These are phyloP conservation scores for Ceratobasidium sp. DNA, from an alignment of 1,284 basidiomycete species.

Conservation along the genomic window DNA sequence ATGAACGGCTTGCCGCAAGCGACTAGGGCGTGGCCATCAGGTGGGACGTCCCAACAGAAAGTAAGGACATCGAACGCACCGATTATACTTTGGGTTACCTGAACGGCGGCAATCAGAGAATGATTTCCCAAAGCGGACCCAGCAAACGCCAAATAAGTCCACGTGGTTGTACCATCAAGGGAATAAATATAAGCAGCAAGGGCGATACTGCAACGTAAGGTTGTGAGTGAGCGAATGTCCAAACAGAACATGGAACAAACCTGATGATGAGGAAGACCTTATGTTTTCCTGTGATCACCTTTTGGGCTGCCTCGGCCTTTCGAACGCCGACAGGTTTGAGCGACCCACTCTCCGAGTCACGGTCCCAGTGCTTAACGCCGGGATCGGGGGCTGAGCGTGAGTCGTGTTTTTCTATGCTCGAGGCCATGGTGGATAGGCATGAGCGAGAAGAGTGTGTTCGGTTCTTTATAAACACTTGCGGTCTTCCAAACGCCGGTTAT, in stretches of 20 bases:
- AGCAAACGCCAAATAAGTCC: slow-evolving; percentile 73
- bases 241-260: background rate
- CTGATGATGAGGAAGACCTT: slow-evolving; percentile 23
- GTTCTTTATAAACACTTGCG: background rate
- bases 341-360: slow-evolving; percentile 5
- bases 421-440: slow-evolving; percentile 21
- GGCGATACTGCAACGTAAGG: slow-evolving; percentile 64
- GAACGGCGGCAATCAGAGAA: slow-evolving; percentile 74
- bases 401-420: slow-evolving; percentile 18
- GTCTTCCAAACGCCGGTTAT: background rate
- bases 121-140: slow-evolving; percentile 72
- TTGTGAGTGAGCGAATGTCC: background rate
- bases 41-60: slow-evolving; percentile 53
- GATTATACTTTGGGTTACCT: slow-evolving; percentile 67
- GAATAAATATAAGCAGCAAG: slow-evolving; percentile 83
- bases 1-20: slow-evolving; percentile 68
- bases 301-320: slow-evolving; percentile 34
- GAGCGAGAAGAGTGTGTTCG: background rate
- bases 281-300: slow-evolving; percentile 38
- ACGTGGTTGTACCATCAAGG: slow-evolving; percentile 77
- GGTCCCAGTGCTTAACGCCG: slow-evolving; percentile 12
- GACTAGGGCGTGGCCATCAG: slow-evolving; percentile 60
- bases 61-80: slow-evolving; percentile 52
- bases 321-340: slow-evolving; percentile 32
- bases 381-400: background rate